Evolutionary conservation across 2,329 filamentous ascomycete genomes (phyloP).

Genomic region (Stagonosporopsis rhizophila): DNA sequence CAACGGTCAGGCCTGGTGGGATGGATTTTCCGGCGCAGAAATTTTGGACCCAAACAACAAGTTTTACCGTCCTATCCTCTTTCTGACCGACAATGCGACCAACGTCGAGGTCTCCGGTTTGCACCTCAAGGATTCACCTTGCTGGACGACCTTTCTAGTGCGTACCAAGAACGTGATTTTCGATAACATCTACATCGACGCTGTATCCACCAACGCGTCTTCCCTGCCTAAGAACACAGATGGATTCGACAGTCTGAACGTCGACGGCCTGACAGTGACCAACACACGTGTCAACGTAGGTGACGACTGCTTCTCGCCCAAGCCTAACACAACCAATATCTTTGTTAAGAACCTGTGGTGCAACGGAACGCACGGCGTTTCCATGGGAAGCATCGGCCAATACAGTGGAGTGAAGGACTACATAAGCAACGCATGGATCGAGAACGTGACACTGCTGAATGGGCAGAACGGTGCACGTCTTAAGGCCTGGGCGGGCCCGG

Average conservation of each 20-base stretch:
- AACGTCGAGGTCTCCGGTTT: conserved; percentile 65
- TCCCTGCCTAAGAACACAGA: conserved; percentile 66
- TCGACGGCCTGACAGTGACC: conserved; percentile 57
- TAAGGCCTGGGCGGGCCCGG: conserved; percentile 66
- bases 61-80: conserved; percentile 66
- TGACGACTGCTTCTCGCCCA: conserved; percentile 44
- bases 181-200: conserved; percentile 62
- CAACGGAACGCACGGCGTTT: conserved; percentile 45
- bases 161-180: conserved; percentile 63
- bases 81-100: conserved; percentile 67
- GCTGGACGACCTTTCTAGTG: conserved; percentile 70
- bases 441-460: conserved; percentile 66
- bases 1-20: conserved; percentile 60
- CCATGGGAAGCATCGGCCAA: conserved; percentile 43
- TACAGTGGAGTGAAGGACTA: conserved; percentile 43
- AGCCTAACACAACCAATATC: conserved; percentile 46
- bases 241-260: conserved; percentile 67
- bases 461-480: conserved; percentile 63
- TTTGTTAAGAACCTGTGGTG: conserved; percentile 44
- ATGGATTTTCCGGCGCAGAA: conserved; percentile 54
- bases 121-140: conserved; percentile 66
- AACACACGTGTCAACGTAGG: conserved; percentile 48
- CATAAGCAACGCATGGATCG: conserved; percentile 58
- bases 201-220: conserved; percentile 58
- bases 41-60: conserved; percentile 62